A percentile compares a stretch with the other conserved stretches of the same genome.
Conservation (phyloP, 495 filamentous ascomycete genomes). For the Tuber borchii region DNA sequence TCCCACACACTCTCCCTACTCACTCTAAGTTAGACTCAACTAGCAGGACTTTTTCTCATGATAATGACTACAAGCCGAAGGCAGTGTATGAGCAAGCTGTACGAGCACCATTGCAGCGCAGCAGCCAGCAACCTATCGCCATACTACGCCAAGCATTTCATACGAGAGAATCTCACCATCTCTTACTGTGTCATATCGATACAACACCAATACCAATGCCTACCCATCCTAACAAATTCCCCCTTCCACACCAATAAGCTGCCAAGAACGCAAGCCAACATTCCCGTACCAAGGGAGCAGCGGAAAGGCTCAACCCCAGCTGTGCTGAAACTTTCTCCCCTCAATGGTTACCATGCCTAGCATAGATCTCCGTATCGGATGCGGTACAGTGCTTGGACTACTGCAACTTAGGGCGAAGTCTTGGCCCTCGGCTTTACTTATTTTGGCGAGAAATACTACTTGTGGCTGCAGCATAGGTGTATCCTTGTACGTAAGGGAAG, state of each 20-base stretch:
- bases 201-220: background rate
- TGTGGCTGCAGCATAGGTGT: too few species aligned
- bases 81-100: background rate
- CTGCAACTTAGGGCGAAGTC: too few species aligned
- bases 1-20: too few species aligned
- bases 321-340: background rate
- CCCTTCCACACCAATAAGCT: background rate
- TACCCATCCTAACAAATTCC: background rate
- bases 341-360: background rate
- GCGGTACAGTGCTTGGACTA: too few species aligned
- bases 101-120: background rate
- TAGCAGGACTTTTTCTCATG: too few species aligned
- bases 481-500: too few species aligned
- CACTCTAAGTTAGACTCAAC: too few species aligned
- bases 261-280: background rate
- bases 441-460: too few species aligned
- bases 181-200: background rate
- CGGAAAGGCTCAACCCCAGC: background rate
- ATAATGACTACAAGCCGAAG: background rate
- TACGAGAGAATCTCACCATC: background rate
- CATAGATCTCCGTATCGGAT: background rate
- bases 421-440: too few species aligned
- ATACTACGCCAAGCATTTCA: background rate
- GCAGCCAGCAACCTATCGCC: background rate
- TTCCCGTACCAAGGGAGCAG: background rate